A percentile compares a stretch with the other conserved stretches of the same genome.
phyloP scores from a whole-genome alignment of 169 alveolate genomes.

The Amoebophrya sp. region DNA sequence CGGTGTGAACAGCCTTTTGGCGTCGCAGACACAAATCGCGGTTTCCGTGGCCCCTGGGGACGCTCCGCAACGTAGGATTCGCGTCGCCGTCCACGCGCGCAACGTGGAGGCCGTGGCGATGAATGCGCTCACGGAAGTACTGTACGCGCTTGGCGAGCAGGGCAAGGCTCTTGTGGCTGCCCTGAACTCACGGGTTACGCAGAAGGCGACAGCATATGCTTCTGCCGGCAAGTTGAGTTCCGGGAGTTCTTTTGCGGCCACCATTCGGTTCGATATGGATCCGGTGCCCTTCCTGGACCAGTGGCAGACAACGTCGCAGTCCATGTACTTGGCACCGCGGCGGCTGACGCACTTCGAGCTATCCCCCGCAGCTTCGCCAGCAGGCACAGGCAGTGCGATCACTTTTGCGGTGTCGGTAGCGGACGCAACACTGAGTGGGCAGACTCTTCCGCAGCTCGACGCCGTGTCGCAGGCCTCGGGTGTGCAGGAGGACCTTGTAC shows the following conservation, averaged over 20 bases:
- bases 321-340: not conserved
- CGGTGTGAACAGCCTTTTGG: no score
- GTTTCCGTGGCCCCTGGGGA: not conserved
- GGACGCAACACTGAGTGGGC: no score
- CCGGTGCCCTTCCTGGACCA: not conserved
- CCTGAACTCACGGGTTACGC: not conserved
- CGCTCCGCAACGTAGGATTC: not conserved
- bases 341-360: not conserved
- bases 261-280: not conserved
- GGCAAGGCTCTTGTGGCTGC: not conserved
- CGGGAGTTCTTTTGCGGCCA: not conserved
- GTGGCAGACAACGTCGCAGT: not conserved
- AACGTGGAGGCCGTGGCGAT: not conserved
- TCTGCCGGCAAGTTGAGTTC: no score
- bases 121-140: not conserved
- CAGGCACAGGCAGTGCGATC: no score
- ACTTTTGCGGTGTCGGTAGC: no score
- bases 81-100: not conserved
- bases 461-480: no score
- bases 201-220: not conserved
- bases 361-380: no score
- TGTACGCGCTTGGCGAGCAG: not conserved
- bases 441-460: no score
- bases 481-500: no score
- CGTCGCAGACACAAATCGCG: not conserved